phyloP scores from a whole-genome alignment of 2,329 filamentous ascomycete genomes.

The Incumbomyces lentus region DNA sequence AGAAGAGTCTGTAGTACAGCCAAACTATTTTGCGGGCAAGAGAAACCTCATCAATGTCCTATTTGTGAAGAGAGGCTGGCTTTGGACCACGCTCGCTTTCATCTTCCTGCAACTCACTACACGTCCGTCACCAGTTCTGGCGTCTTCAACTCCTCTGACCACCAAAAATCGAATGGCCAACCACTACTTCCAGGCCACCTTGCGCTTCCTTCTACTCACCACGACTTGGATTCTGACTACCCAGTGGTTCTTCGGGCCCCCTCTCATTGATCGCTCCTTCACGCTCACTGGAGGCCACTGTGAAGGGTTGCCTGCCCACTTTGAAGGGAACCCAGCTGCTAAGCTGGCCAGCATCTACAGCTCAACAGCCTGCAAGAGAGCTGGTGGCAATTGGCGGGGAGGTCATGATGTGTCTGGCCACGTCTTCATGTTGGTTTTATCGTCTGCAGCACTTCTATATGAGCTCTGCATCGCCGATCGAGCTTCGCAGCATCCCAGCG shows the following conservation, averaged over 20 bases:
- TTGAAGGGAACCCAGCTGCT: constrained; percentile 18
- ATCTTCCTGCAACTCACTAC: constrained; percentile 59
- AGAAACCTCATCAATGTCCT: constrained; percentile 82
- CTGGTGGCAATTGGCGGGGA: constrained; percentile 78
- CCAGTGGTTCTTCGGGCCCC: constrained; percentile 92
- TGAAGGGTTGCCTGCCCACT: constrained; percentile 31
- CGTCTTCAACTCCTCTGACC: not conserved
- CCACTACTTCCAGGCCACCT: constrained; percentile 41
- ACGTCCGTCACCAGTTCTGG: constrained; percentile 22
- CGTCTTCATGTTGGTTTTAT: constrained; percentile 81
- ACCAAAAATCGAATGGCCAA: constrained; percentile 7
- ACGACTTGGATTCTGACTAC: constrained; percentile 75
- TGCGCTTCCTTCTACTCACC: constrained; percentile 65
- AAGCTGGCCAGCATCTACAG: constrained; percentile 53
- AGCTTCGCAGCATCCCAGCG: constrained; percentile 26
- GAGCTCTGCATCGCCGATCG: constrained; percentile 64
- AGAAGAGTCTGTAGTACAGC: constrained; percentile 12
- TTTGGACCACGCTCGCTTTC: constrained; percentile 75
- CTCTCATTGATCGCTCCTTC: constrained; percentile 83
- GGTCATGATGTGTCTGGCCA: constrained; percentile 95
- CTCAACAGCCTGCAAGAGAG: constrained; percentile 61
- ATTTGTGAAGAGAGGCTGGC: constrained; percentile 94
- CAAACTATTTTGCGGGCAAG: constrained; percentile 82
- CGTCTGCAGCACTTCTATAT: constrained; percentile 69
- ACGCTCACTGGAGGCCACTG: constrained; percentile 80